phyloP scores from a whole-genome alignment of 768 basidiomycete genomes.

The Antrodiella citrinella region DNA sequence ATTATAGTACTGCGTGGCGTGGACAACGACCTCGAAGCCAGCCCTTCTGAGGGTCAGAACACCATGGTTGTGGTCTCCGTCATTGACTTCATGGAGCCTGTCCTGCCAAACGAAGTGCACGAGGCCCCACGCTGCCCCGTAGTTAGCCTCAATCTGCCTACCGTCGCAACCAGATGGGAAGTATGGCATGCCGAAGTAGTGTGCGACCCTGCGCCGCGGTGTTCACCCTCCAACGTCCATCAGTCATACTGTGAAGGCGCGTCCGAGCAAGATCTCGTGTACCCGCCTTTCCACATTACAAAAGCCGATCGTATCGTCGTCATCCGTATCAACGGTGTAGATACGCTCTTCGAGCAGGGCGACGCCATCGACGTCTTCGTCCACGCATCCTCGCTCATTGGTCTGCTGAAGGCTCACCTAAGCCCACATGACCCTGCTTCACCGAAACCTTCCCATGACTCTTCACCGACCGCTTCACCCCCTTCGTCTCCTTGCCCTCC shows the following conservation, averaged over 20 bases:
- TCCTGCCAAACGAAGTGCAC: neutral
- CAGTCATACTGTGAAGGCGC: neutral
- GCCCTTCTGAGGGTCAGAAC: neutral
- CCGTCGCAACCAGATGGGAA: neutral
- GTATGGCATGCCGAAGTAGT: neutral
- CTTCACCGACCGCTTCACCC: neutral
- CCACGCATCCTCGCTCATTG: neutral
- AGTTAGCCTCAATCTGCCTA: neutral
- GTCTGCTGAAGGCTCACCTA: neutral
- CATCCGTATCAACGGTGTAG: neutral
- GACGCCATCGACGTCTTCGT: neutral
- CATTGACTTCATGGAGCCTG: neutral
- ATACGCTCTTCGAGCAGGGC: neutral
- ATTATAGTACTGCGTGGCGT: neutral
- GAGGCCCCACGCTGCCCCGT: neutral
- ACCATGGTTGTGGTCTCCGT: neutral
- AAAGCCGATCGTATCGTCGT: neutral
- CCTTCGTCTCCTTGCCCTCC: neutral
- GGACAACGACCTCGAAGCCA: neutral
- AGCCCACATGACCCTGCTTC: neutral
- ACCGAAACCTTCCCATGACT: neutral
- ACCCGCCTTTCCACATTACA: neutral
- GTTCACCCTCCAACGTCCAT: neutral
- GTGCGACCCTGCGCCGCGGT: neutral
- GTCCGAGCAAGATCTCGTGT: neutral